phyloP scores from a whole-genome alignment of 805 yeast genomes.

The Cyberlindnera petersonii region DNA sequence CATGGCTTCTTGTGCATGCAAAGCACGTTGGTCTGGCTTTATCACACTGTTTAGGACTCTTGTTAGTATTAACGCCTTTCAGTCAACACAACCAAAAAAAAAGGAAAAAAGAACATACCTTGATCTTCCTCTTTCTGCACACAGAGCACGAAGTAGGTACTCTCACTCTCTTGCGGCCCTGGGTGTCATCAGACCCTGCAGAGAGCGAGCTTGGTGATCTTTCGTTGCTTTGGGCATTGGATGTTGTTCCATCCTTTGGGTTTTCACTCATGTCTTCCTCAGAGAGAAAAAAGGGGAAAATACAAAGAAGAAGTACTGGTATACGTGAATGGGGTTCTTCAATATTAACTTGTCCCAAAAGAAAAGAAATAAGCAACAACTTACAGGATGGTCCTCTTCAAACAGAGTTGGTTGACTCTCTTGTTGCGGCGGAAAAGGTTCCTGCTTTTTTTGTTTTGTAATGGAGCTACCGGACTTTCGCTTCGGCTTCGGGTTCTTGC shows the following conservation, averaged over 20 bases:
- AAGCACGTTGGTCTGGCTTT: slow-evolving; percentile 49
- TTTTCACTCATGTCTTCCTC: not conserved
- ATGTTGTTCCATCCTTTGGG: not conserved
- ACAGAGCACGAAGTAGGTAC: slow-evolving; percentile 44
- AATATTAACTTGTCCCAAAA: too few species aligned
- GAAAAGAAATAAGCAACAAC: too few species aligned
- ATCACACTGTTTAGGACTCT: slow-evolving; percentile 32
- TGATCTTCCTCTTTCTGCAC: slow-evolving; percentile 46
- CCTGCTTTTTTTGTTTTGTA: too few species aligned
- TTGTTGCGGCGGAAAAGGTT: not conserved
- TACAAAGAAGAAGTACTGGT: too few species aligned
- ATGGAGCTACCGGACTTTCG: slow-evolving; percentile 13
- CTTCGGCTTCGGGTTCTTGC: slow-evolving; percentile 1
- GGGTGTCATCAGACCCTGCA: slow-evolving; percentile 4
- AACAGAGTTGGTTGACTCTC: not conserved
- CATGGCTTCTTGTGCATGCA: slow-evolving; percentile 52
- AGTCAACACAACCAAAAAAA: not conserved
- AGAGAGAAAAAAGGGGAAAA: too few species aligned
- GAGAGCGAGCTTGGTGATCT: not conserved
- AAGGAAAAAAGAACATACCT: slow-evolving; percentile 7
- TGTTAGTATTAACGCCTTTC: slow-evolving; percentile 3
- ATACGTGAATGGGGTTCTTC: too few species aligned
- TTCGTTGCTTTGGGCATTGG: not conserved
- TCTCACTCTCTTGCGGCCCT: slow-evolving; percentile 39
- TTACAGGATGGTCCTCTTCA: not conserved